Evolutionary conservation across 2,329 filamentous ascomycete genomes (phyloP), one percentile per base, ranked within the genome.

Genomic region (Monosporascus ibericus): DNA sequence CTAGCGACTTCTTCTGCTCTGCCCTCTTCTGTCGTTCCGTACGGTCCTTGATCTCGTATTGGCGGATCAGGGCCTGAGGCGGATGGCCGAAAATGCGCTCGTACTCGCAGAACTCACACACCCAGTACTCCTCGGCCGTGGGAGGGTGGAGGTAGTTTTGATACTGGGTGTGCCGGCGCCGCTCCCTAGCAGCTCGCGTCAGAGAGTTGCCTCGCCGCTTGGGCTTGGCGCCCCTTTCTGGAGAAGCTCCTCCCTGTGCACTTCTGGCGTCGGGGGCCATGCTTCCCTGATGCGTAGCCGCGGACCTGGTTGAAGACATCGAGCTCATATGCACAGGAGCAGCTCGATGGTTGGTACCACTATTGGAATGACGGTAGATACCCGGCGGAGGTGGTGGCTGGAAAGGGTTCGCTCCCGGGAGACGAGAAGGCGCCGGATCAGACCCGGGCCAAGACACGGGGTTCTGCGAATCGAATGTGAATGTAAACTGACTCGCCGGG

Each of bases 41-140:
- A 37, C 90, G 85, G 65, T 96, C 94, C 69, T 96, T 96, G 67
- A 92, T 88, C 72, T 99, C 94, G 66, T 97, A 99, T 56, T 91
- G 85, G 40, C 89, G 83, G 57, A 97, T 95, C 51, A 99, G 74
- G 48, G 90, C 90, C 61, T 83, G 80, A 0, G 94, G 94, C 2
- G 88, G 88, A 49, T 80, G 80, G n/a, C 92, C 92, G 67, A 96
- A 97, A 48, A 99, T 96, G 49, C 84, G 84, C 71, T 97, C 92
- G 66, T 96, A 99, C 70, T 99, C 94, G 75, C 94, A 99, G 68
- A 97, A 97, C 65, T 96, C 90, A 72, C 94, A 99, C 47, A 97
- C 91, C 89, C 92, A 97, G 48, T 91, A 81, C 55, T 96, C 89
- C 58, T 90, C 87, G 2, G 62, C 60, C 34, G 74, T 72, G 2